Conservation (phyloP, 805 yeast species). For the Wickerhamia fluorescens region DNA sequence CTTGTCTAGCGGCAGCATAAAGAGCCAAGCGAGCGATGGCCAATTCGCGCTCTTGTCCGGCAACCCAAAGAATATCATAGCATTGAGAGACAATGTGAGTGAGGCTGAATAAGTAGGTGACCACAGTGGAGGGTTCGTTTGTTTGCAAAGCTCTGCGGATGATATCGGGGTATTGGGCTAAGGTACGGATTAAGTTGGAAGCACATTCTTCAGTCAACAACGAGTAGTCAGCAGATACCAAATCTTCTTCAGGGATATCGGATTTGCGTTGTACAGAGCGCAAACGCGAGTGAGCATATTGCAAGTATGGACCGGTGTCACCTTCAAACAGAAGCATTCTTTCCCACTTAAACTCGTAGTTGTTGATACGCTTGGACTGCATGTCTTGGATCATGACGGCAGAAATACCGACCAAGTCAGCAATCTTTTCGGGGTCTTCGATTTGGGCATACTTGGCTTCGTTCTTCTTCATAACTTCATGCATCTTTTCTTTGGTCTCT, state of each 20-base stretch:
- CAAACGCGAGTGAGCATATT: conserved; percentile 96
- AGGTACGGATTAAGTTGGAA: conserved; percentile 59
- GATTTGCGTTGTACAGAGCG: conserved; percentile 91
- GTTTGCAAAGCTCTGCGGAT: conserved; percentile 77
- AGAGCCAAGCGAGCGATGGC: conserved; percentile 89
- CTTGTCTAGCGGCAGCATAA: conserved; percentile 84
- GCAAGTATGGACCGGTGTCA: conserved; percentile 98
- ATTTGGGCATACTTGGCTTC: conserved; percentile 87
- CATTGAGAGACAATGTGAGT: conserved; percentile 95
- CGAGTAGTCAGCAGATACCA: conserved; percentile 46
- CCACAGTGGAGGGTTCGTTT: conserved; percentile 88
- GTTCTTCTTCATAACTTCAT: conserved; percentile 91
- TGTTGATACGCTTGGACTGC: conserved; percentile 95
- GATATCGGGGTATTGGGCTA: conserved; percentile 89
- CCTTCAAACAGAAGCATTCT: conserved; percentile 98
- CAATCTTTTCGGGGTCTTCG: conserved; percentile 88
- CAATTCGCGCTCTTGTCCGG: conserved; percentile 84
- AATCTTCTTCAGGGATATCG: conserved; percentile 32
- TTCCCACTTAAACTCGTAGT: conserved; percentile 95
- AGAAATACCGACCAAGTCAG: conserved; percentile 91
- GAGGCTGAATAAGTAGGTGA: conserved; percentile 85
- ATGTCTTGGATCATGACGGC: conserved; percentile 99
- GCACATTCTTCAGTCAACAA: conserved; percentile 70
- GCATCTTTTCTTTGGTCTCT: conserved; percentile 91
- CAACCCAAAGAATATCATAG: conserved; percentile 93